Evolutionary conservation across 2,329 filamentous ascomycete genomes (phyloP), one percentile per base, ranked within the genome.

Genomic region (Chalaropsis thielavioides): DNA sequence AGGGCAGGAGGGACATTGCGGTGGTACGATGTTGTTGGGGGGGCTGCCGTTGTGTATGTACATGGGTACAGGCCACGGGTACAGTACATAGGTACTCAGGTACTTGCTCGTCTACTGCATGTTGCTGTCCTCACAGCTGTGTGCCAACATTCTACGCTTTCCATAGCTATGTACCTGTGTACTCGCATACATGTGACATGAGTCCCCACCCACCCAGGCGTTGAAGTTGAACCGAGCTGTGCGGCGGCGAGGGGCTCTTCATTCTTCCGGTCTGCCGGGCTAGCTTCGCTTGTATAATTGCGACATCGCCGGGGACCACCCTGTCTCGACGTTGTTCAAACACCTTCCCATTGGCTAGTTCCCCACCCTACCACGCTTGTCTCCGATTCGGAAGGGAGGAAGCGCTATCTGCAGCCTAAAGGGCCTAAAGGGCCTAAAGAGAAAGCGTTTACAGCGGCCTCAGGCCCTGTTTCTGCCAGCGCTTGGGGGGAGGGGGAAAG

Each of bases 351-450:
- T 65, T 65, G 63, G 63, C 15, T 58, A 58, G 27, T 2, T 13
- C 15, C 2, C 31, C 27, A 58, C 54, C 27, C 54, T 27, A 58
- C 54, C 15, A 51, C 10, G 15, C 15, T 44, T n/a, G 58, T 41
- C 54, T 65, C 63, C 58, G 63, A 49, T 65, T 65, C 63, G 63
- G 63, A 65, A 65, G 46, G 41, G 22, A n/a, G 49, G 38, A 19
- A 17, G 17, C 17, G 27, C 40, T 51, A n/a, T n/a, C 44, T n/a
- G 44, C 15, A 19, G 17, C 2, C 17, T 46, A 17, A 46, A 19
- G n/a, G 44, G 44, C 44, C 22, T 17, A 11, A 10, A 51, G 46
- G 11, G n/a, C 46, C 46, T 24, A 35, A 7, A 8, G 35, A 38
- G 15, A 24, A 24, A 59, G 54, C 54, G 43, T 41, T 24, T 17